Percentiles rank a stretch among this genome's conserved stretches.
These are phyloP conservation scores for Aphanomyces stellatus DNA, from an alignment of 352 stramenopile genomes.

Conservation along the genomic window DNA sequence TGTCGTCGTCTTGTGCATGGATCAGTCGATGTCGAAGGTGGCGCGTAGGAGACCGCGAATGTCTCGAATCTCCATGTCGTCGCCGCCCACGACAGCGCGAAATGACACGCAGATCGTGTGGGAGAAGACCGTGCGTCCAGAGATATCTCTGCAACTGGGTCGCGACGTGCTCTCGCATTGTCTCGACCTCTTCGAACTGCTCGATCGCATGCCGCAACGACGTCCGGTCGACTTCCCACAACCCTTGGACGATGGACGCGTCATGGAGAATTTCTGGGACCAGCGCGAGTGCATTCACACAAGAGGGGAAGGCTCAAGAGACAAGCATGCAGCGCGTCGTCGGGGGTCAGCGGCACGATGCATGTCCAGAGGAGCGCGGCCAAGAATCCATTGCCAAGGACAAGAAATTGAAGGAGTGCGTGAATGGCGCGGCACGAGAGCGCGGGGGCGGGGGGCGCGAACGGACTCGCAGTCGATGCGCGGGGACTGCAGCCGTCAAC, in stretches of 20 bases:
- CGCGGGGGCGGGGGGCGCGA: no score
- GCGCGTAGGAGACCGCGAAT: background rate
- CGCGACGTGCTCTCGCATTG: background rate
- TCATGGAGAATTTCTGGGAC: slow-evolving; percentile 47
- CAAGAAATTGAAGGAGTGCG: slow-evolving; percentile 39
- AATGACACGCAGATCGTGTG: background rate
- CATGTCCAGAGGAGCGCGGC: slow-evolving; percentile 46
- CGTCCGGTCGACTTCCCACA: slow-evolving; percentile 38
- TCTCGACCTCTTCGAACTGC: slow-evolving; percentile 46
- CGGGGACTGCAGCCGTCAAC: no score
- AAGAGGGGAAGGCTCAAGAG: slow-evolving; percentile 31
- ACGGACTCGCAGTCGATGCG: no score
- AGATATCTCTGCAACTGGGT: background rate
- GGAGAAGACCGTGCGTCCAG: background rate
- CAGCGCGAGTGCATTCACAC: slow-evolving; percentile 44
- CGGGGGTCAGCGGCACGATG: slow-evolving; percentile 27
- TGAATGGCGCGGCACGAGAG: slow-evolving; percentile 11
- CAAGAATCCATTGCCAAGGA: slow-evolving; percentile 68
- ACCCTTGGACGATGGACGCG: slow-evolving; percentile 47
- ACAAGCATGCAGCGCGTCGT: slow-evolving; percentile 18
- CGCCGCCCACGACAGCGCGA: background rate
- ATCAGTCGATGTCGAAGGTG: background rate
- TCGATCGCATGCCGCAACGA: slow-evolving; percentile 44
- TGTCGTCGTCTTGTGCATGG: background rate
- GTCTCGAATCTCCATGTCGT: background rate